Conservation (phyloP, 441 rosid genomes). For the Pelargonium hybrid region DNA sequence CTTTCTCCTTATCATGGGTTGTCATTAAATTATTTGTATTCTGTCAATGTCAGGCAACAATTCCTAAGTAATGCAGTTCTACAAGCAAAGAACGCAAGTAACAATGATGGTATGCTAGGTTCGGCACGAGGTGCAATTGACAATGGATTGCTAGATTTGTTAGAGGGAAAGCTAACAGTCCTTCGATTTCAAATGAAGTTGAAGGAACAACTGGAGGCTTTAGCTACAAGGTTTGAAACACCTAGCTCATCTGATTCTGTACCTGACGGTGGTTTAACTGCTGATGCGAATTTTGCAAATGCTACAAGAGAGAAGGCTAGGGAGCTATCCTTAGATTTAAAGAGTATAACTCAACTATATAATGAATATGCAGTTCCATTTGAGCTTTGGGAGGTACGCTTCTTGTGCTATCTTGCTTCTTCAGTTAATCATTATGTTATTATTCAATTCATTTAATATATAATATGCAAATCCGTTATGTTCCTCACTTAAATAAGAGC, state of each 20-base stretch:
- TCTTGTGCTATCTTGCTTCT: slow-evolving; percentile 14
- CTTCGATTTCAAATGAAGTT: slow-evolving; percentile 86
- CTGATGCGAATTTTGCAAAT: slow-evolving; percentile 38
- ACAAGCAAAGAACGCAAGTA: slow-evolving; percentile 88
- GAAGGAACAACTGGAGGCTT: slow-evolving; percentile 67
- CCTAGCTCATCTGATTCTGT: slow-evolving; percentile 44
- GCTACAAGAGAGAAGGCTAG: slow-evolving; percentile 66
- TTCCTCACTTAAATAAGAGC: background rate
- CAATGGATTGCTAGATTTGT: slow-evolving; percentile 80
- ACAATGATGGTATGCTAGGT: slow-evolving; percentile 44
- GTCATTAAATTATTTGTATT: slow-evolving; percentile 24
- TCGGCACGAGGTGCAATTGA: slow-evolving; percentile 40
- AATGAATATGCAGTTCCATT: slow-evolving; percentile 95
- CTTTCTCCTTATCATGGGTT: background rate
- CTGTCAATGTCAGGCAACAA: slow-evolving; percentile 53
- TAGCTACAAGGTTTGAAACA: slow-evolving; percentile 46
- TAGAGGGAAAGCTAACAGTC: slow-evolving; percentile 91
- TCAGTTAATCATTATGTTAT: slow-evolving; percentile 1
- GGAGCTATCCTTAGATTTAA: slow-evolving; percentile 80
- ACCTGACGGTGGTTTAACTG: slow-evolving; percentile 30
- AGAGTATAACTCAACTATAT: slow-evolving; percentile 84
- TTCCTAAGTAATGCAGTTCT: slow-evolving; percentile 86
- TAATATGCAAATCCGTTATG: background rate
- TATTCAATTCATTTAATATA: background rate
- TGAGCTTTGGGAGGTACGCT: slow-evolving; percentile 84